Conservation (phyloP, 768 basidiomycete species). For the Cubamyces sp. region DNA sequence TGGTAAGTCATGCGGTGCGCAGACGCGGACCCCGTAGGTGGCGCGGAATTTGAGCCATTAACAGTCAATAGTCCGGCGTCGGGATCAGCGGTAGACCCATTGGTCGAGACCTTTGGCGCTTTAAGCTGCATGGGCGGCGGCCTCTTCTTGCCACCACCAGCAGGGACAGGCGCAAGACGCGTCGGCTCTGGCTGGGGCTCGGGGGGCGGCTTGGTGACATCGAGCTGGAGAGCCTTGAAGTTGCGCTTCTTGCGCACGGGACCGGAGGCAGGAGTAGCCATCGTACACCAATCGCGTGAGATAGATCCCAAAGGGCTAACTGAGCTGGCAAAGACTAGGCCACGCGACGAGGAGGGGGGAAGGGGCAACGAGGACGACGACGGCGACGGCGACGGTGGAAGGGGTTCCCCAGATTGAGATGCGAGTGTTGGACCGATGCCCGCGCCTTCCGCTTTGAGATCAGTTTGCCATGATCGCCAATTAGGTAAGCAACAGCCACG, state of each 20-base stretch:
- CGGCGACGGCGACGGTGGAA: conserved; percentile 11
- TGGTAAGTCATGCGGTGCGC: conserved; percentile 75
- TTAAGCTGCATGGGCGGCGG: conserved; percentile 85
- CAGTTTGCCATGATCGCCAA: not conserved
- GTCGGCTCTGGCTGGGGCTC: conserved; percentile 44
- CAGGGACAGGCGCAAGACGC: conserved; percentile 38
- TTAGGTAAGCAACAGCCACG: conserved; percentile 8
- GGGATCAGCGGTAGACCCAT: conserved; percentile 38
- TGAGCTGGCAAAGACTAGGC: not conserved
- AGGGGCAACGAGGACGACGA: conserved; percentile 10
- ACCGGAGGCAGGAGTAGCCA: conserved; percentile 26
- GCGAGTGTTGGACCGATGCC: conserved; percentile 12
- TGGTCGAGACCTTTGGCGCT: conserved; percentile 61
- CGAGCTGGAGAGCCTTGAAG: conserved; percentile 84
- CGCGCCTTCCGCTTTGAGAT: not conserved
- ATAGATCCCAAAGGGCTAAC: not conserved
- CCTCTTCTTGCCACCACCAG: conserved; percentile 61
- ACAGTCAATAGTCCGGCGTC: conserved; percentile 54
- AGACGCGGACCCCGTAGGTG: conserved; percentile 53
- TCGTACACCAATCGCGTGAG: conserved; percentile 1
- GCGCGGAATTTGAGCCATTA: conserved; percentile 54
- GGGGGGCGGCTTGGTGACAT: conserved; percentile 51
- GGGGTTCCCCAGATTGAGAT: conserved; percentile 19
- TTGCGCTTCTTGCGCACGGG: conserved; percentile 89
- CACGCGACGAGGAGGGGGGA: conserved; percentile 7